Conservation (phyloP, 805 yeast species). For the Suhomyces emberorum region DNA sequence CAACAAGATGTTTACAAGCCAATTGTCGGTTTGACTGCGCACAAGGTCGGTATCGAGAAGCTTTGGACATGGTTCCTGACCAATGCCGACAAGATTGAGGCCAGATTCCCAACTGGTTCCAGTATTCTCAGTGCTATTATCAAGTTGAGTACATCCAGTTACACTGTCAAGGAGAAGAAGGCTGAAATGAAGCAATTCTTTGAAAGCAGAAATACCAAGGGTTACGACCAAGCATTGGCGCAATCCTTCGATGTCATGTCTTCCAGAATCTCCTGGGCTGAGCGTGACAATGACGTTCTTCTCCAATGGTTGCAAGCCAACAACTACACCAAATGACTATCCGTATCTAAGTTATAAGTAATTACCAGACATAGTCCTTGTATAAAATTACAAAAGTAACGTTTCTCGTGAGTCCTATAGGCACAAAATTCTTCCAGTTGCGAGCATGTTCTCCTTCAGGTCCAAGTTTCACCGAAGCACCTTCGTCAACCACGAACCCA, state of each 20-base stretch:
- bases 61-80: constrained; percentile 69
- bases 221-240: constrained; percentile 62
- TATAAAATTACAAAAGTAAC: no score
- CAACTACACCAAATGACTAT: constrained; percentile 21
- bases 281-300: constrained; percentile 50
- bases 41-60: constrained; percentile 61
- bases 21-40: constrained; percentile 65
- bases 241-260: constrained; percentile 61
- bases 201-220: constrained; percentile 52
- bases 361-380: no score
- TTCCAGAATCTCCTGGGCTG: constrained; percentile 55
- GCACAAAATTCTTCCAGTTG: no score
- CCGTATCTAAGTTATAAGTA: constrained; percentile 1
- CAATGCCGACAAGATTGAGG: constrained; percentile 69
- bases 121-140: constrained; percentile 79
- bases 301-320: constrained; percentile 45
- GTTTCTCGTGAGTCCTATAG: no score
- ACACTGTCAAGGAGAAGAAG: constrained; percentile 53
- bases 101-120: constrained; percentile 74
- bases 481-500: constrained; percentile 25
- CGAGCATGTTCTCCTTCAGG: no score
- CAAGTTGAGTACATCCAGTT: constrained; percentile 55
- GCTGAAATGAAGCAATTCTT: constrained; percentile 52
- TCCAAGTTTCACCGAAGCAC: no score
- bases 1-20: constrained; percentile 76